These are phyloP conservation scores for Myxozyma geophila DNA, from an alignment of 805 yeast genomes.

Conservation along the genomic window DNA sequence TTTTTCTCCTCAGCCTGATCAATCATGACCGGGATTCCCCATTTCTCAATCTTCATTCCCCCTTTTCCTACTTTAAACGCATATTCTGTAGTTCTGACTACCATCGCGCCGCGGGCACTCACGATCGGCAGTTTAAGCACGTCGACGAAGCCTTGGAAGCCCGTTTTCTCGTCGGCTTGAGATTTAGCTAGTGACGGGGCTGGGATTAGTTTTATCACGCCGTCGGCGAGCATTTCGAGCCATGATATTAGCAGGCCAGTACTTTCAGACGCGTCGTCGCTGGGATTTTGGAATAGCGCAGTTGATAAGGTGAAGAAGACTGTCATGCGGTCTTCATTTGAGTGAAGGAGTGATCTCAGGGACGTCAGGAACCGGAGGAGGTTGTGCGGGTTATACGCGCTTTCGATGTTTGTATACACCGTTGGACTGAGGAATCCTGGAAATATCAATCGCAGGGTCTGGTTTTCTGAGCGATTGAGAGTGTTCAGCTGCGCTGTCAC, in stretches of 20 bases:
- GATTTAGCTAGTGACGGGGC: slow-evolving; percentile 1
- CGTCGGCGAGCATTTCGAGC: slow-evolving; percentile 66
- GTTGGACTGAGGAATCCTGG: slow-evolving; percentile 29
- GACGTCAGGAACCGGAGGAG: slow-evolving; percentile 16
- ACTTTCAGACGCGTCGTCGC: background rate
- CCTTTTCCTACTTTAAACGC: slow-evolving; percentile 85
- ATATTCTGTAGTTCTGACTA: slow-evolving; percentile 70
- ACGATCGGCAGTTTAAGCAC: slow-evolving; percentile 71
- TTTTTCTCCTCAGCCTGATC: slow-evolving; percentile 46
- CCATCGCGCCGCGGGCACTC: slow-evolving; percentile 81
- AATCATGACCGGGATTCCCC: slow-evolving; percentile 98
- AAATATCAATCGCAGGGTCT: slow-evolving; percentile 17
- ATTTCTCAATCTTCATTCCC: slow-evolving; percentile 84
- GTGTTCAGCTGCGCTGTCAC: background rate
- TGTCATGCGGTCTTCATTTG: slow-evolving; percentile 6
- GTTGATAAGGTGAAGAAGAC: slow-evolving; percentile 24
- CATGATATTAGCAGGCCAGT: slow-evolving; percentile 52
- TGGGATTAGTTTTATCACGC: slow-evolving; percentile 47
- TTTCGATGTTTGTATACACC: slow-evolving; percentile 6
- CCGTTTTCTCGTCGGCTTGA: background rate
- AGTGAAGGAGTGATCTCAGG: slow-evolving; percentile 20
- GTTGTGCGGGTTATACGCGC: slow-evolving; percentile 10
- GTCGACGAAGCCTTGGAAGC: slow-evolving; percentile 77
- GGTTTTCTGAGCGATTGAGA: background rate
- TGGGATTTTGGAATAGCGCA: slow-evolving; percentile 18